These are phyloP conservation scores for Colletotrichum gloeosporioides DNA, from an alignment of 2,329 filamentous ascomycete genomes.

Conservation along the genomic window DNA sequence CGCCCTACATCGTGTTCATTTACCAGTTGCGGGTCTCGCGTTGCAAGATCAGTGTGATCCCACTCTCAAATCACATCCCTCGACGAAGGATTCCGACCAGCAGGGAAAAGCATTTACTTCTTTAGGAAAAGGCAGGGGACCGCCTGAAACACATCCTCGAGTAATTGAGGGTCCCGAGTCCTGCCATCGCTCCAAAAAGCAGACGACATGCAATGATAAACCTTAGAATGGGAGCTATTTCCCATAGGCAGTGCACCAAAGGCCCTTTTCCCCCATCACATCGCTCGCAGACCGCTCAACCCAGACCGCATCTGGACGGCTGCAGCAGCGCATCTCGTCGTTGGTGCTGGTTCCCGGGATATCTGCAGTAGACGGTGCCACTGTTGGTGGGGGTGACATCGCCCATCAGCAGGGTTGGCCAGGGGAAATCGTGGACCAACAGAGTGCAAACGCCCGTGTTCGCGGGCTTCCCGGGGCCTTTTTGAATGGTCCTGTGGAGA, in stretches of 20 bases:
- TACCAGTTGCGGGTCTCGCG: background rate
- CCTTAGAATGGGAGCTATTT: background rate
- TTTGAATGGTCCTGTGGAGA: background rate
- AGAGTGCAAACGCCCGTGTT: background rate
- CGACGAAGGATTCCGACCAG: background rate
- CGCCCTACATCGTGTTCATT: background rate
- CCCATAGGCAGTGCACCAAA: background rate
- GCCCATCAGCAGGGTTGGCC: background rate
- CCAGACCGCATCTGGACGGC: background rate
- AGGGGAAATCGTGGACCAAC: background rate
- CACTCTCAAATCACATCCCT: background rate
- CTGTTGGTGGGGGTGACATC: background rate
- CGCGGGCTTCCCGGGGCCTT: background rate
- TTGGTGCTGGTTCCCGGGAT: background rate
- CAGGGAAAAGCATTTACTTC: background rate
- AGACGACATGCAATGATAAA: background rate
- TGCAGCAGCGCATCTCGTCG: background rate
- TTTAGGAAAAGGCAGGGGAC: background rate
- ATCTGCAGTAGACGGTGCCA: background rate
- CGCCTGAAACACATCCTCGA: background rate
- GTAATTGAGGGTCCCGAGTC: background rate
- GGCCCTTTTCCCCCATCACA: background rate
- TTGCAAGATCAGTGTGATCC: background rate
- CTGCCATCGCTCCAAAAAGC: background rate
- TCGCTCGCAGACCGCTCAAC: background rate